Evolutionary conservation across 306 rosid species (phyloP).

Genomic region (Sophora flavescens): DNA sequence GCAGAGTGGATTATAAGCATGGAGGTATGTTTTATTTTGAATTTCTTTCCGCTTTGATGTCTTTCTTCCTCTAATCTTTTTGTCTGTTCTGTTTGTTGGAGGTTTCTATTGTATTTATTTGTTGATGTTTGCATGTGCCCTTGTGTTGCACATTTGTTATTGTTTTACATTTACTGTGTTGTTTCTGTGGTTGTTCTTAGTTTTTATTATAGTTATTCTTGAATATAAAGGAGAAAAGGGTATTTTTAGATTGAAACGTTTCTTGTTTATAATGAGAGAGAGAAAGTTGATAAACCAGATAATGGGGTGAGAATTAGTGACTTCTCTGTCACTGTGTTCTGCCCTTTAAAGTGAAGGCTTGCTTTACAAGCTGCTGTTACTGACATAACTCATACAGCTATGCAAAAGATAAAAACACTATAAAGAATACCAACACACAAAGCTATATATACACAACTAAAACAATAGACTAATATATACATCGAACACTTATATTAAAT

Average conservation of each 20-base stretch:
- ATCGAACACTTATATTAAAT: background rate
- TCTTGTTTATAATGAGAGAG: conserved; percentile 1
- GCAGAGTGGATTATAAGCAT: conserved; percentile 95
- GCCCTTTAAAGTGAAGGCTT: background rate
- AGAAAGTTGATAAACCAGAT: too few species aligned
- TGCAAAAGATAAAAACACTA: background rate
- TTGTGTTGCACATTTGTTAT: conserved; percentile 7
- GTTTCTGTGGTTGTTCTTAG: conserved; percentile 16
- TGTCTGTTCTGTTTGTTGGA: conserved; percentile 2
- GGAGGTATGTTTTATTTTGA: conserved; percentile 66
- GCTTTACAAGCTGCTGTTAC: background rate
- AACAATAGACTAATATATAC: background rate
- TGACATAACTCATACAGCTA: background rate
- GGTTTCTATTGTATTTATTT: conserved; percentile 35
- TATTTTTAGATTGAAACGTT: conserved; percentile 19
- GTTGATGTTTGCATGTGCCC: conserved; percentile 14
- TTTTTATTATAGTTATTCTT: background rate
- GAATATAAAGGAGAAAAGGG: conserved; percentile 22
- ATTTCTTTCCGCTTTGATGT: conserved; percentile 13
- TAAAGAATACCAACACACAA: background rate
- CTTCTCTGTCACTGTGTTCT: too few species aligned
- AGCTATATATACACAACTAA: background rate
- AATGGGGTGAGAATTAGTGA: too few species aligned
- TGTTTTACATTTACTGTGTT: conserved; percentile 22
- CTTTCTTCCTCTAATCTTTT: conserved; percentile 29